phyloP scores from a whole-genome alignment of 176 grass and related monocot species.

The Themeda triandra region DNA sequence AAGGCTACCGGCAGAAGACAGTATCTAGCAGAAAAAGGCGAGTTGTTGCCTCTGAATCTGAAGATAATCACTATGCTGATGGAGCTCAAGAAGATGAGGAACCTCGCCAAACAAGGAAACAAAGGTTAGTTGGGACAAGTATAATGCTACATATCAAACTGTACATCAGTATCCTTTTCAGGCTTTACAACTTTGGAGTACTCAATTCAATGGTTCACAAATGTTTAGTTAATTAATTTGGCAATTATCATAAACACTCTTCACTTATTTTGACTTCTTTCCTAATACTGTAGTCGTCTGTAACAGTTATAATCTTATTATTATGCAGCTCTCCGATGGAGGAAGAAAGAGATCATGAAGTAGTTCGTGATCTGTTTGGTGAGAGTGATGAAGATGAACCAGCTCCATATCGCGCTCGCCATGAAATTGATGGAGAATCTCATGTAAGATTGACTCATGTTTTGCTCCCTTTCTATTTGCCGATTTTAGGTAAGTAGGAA shows the following conservation, averaged over 20 bases:
- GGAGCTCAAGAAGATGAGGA: conserved; percentile 57
- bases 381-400: conserved; percentile 94
- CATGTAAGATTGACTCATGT: conserved; percentile 53
- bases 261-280: neutral
- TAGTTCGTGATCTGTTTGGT: conserved; percentile 88
- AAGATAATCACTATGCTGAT: conserved; percentile 69
- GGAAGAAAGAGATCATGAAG: conserved; percentile 71
- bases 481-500: neutral
- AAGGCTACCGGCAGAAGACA: conserved; percentile 62
- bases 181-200: neutral
- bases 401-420: conserved; percentile 49
- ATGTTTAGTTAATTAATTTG: conserved; percentile 21
- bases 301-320: conserved; percentile 25
- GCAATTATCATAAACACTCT: neutral
- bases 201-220: neutral
- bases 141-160: conserved; percentile 14
- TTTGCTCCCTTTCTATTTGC: neutral
- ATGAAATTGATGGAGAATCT: conserved; percentile 74
- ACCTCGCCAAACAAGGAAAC: conserved; percentile 41
- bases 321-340: conserved; percentile 38
- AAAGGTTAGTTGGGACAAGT: conserved; percentile 42
- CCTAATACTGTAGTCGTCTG: conserved; percentile 11
- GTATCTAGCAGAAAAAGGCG: conserved; percentile 77
- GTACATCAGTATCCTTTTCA: conserved; percentile 16
- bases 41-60: conserved; percentile 72